Evolutionary conservation across 2,329 filamentous ascomycete genomes (phyloP).

Genomic region (Alternaria hordeiaustralica): DNA sequence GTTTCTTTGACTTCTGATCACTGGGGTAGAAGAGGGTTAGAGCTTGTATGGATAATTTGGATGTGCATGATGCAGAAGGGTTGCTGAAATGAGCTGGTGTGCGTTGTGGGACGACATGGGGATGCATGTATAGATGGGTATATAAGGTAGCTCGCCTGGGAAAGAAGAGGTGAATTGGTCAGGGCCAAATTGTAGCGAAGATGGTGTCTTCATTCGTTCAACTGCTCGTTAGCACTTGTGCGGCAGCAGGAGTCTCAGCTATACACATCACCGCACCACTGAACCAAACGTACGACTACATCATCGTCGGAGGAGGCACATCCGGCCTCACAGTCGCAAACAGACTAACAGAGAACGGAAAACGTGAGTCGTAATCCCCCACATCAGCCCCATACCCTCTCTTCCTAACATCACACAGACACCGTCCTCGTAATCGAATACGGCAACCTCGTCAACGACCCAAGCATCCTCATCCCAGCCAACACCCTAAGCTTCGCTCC

Average conservation of each 20-base stretch:
- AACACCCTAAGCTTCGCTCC: constrained; percentile 1
- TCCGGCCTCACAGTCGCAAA: constrained; percentile 28
- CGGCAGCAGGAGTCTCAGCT: not conserved
- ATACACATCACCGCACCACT: not conserved
- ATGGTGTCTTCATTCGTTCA: not conserved
- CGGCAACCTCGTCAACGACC: constrained; percentile 12
- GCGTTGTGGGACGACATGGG: no score
- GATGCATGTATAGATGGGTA: not conserved
- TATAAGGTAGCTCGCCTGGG: not conserved
- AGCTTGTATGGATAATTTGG: not conserved
- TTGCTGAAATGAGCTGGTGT: not conserved
- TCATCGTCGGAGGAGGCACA: constrained; percentile 30
- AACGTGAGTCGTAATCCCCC: not conserved
- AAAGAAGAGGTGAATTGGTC: not conserved
- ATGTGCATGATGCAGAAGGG: not conserved
- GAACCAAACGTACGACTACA: constrained; percentile 25
- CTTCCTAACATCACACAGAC: not conserved
- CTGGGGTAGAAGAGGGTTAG: no score
- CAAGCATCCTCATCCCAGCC: constrained; percentile 11
- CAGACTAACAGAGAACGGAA: constrained; percentile 22
- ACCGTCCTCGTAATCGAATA: constrained; percentile 23
- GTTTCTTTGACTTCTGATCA: no score
- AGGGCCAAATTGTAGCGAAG: no score
- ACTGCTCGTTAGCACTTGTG: not conserved
- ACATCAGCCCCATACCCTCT: not conserved